phyloP scores from a whole-genome alignment of 352 stramenopile genomes.

The Globisporangium nodosum region DNA sequence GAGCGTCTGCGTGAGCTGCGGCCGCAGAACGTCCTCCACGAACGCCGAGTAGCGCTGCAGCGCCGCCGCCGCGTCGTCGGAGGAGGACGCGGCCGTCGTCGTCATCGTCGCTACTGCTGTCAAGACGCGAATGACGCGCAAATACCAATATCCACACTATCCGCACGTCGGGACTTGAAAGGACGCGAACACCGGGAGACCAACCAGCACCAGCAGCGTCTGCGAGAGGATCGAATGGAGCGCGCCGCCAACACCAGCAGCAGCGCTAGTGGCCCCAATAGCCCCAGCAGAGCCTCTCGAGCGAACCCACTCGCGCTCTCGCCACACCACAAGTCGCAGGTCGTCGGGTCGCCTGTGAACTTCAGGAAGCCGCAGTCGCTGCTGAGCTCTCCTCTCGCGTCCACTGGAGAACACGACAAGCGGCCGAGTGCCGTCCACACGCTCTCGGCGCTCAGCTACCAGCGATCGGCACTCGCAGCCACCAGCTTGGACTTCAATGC shows the following conservation, averaged over 20 bases:
- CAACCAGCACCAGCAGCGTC: slow-evolving; percentile 11
- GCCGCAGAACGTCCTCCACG: slow-evolving; percentile 5
- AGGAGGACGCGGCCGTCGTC: not conserved
- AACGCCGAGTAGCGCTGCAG: slow-evolving; percentile 10
- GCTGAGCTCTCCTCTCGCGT: not conserved
- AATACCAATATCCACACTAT: too few relatives aligned
- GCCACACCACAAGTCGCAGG: not conserved
- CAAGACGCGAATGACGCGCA: too few relatives aligned
- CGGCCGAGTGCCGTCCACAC: not conserved
- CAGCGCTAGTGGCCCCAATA: not conserved
- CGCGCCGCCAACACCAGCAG: not conserved
- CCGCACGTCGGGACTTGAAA: too few relatives aligned
- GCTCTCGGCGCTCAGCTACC: not conserved
- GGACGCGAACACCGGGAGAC: slow-evolving; percentile 16
- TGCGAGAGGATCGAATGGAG: slow-evolving; percentile 7
- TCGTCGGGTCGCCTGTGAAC: slow-evolving; percentile 12
- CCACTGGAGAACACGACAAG: not conserved
- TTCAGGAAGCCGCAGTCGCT: slow-evolving; percentile 7
- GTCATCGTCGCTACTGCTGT: not conserved
- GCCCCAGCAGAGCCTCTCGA: not conserved
- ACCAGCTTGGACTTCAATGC: not conserved
- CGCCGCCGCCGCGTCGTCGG: slow-evolving; percentile 1
- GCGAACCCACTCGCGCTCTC: not conserved
- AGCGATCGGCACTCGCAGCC: too few relatives aligned
- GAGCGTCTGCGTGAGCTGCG: slow-evolving; percentile 24